Evolutionary conservation across 306 rosid genomes (phyloP).

Genomic region (Inga leiocalycina): DNA sequence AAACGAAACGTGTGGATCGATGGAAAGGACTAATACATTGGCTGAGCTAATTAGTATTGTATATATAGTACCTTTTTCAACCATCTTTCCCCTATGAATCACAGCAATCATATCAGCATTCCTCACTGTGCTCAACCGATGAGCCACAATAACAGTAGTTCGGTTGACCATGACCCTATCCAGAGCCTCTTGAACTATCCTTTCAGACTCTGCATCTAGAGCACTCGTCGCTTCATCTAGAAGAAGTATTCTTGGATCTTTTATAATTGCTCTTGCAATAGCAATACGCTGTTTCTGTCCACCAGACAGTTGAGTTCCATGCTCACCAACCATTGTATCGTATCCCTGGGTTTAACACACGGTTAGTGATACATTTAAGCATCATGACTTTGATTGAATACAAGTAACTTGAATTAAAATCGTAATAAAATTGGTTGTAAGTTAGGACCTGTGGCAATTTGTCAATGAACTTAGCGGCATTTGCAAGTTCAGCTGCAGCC

Average conservation of each 20-base stretch:
- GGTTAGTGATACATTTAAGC: slow-evolving; percentile 1
- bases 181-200: slow-evolving; percentile 79
- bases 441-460: slow-evolving; percentile 71
- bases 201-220: slow-evolving; percentile 82
- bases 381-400: slow-evolving; percentile 2
- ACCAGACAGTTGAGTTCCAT: slow-evolving; percentile 82
- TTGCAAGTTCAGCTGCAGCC: slow-evolving; percentile 71
- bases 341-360: slow-evolving; percentile 47
- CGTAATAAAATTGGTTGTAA: background rate
- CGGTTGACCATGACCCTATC: slow-evolving; percentile 79
- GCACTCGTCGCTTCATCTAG: slow-evolving; percentile 91
- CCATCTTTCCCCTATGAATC: slow-evolving; percentile 78
- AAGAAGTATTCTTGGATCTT: slow-evolving; percentile 75
- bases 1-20: background rate
- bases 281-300: slow-evolving; percentile 88
- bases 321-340: slow-evolving; percentile 82
- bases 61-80: slow-evolving; percentile 61
- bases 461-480: slow-evolving; percentile 75
- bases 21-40: background rate
- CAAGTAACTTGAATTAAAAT: background rate
- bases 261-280: slow-evolving; percentile 80
- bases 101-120: slow-evolving; percentile 76
- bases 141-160: slow-evolving; percentile 80
- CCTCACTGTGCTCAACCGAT: slow-evolving; percentile 80
- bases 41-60: background rate